Base-by-base conservation (phyloP, 1,284 basidiomycete genomes). In the Bondarzewia mesenterica region DNA sequence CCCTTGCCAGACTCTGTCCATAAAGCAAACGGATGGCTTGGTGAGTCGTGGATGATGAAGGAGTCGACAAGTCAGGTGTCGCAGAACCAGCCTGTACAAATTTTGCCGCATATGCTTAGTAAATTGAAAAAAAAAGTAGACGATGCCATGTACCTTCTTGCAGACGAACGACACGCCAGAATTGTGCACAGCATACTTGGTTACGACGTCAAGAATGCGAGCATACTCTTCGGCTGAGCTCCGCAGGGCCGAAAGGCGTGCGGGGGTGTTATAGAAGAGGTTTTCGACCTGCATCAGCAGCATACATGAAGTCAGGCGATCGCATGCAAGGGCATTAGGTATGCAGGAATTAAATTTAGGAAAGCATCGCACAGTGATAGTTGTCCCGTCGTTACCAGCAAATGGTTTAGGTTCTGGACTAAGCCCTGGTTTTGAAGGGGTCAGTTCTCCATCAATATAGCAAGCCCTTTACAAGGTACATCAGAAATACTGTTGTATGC, bases 341-440 rank as follows among this genome's bases (percentile, higher is more conserved):
- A 43, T 38, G 23, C 25, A 27, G 25, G 45, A 44, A 10, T 26
- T n/a, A 29, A n/a, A 1, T 15, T 22, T 25, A 26, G 20, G 41
- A 22, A 42, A 18, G 18, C 7, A 47, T 64, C 80, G 46, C 57
- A 92, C 93, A 0, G 77, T 86, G 51, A 99, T 88, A 1, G 82
- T 83, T 0, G 96, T 99, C 1, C 96, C 96, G 51, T 97, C 88
- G 57, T 94, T 96, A 3, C 93, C 94, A 14, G 95, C 95, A 54
- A 86, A 89, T 14, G 94, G 85, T 58, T 88, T 89, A 0, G 95
- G 91, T 40, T 93, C 88, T 0, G 77, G 62, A 1, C 73, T 73
- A 35, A 78, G 74, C 1, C 85, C 86, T 18, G 81, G 73, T 61
- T 88, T 91, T 0, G 77, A 63, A 14, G 86, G 75, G 1, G 80